These are phyloP conservation scores for Fusarium xyrophilum DNA, from an alignment of 2,329 filamentous ascomycete species.

Conservation along the genomic window DNA sequence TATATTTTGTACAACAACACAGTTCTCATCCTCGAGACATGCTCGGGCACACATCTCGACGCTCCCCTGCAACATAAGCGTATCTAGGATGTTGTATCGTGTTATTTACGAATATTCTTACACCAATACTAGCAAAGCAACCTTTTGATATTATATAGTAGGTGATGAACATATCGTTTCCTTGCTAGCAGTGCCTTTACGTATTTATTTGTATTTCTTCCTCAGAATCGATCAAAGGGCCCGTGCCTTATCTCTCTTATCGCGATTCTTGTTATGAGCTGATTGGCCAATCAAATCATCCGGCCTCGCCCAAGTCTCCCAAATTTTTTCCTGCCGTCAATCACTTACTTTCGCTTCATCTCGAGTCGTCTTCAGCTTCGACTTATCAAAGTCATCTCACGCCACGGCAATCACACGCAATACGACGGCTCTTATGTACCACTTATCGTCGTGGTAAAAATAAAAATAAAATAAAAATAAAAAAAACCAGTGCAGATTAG, in stretches of 20 bases:
- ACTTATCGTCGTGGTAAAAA: neutral
- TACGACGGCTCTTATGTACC: neutral
- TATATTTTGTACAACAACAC: too few species aligned
- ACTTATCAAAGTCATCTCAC: slow-evolving; percentile 11
- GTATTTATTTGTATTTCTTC: neutral
- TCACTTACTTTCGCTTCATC: slow-evolving; percentile 2
- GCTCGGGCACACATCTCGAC: neutral
- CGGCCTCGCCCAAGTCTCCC: slow-evolving; percentile 32
- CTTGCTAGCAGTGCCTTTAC: neutral
- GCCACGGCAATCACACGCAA: slow-evolving; percentile 1
- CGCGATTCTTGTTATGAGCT: neutral
- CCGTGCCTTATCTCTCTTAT: slow-evolving; percentile 32
- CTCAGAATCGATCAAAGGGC: neutral
- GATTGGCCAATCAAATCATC: slow-evolving; percentile 33
- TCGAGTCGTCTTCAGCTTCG: slow-evolving; percentile 27
- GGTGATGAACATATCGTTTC: neutral
- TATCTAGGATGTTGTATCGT: neutral
- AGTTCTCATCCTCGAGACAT: neutral
- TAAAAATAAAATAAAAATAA: slow-evolving; percentile 2
- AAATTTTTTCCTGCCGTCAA: slow-evolving; percentile 39
- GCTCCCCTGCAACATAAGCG: neutral
- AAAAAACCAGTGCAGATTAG: slow-evolving; percentile 18
- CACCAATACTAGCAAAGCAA: neutral
- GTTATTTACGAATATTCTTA: neutral
- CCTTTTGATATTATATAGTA: neutral